Conservation (phyloP, 1,284 basidiomycete species). For the Pseudozyma tsukubaensis region DNA sequence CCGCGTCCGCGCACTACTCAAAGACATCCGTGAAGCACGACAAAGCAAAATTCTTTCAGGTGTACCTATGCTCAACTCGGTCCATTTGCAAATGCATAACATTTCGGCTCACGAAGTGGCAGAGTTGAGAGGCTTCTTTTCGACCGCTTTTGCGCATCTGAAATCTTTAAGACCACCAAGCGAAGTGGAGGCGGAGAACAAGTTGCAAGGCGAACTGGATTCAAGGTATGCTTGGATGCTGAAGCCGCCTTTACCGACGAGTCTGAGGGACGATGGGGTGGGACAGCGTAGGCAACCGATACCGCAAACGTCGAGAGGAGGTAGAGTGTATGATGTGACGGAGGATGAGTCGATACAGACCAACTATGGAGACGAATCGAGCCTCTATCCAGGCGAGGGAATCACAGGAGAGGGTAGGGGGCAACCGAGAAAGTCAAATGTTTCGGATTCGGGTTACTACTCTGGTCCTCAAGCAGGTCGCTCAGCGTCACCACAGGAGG, state of each 20-base stretch:
- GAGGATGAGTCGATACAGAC: slow-evolving; percentile 27
- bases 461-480: slow-evolving; percentile 8
- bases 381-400: not conserved
- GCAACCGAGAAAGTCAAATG: slow-evolving; percentile 33
- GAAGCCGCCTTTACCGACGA: slow-evolving; percentile 11
- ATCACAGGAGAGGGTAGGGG: not conserved
- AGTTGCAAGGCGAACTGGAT: slow-evolving; percentile 22
- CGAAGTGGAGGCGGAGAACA: slow-evolving; percentile 32
- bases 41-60: slow-evolving; percentile 92
- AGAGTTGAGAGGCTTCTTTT: slow-evolving; percentile 64
- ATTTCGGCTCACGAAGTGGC: slow-evolving; percentile 65
- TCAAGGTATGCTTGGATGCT: slow-evolving; percentile 11
- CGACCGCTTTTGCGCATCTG: slow-evolving; percentile 59
- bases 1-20: slow-evolving; percentile 83
- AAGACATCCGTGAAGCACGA: slow-evolving; percentile 91
- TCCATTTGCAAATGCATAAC: slow-evolving; percentile 72
- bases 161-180: slow-evolving; percentile 28
- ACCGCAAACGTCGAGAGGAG: not conserved
- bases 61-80: slow-evolving; percentile 72
- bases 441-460: slow-evolving; percentile 40
- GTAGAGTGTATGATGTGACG: not conserved
- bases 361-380: slow-evolving; percentile 1
- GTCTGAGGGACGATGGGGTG: not conserved
- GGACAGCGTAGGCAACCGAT: no score
- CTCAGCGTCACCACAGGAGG: slow-evolving; percentile 6